A percentile compares a stretch with the other conserved stretches of the same genome.
phyloP scores from a whole-genome alignment of 140 eudicot species.

The Flaveria floridana region DNA sequence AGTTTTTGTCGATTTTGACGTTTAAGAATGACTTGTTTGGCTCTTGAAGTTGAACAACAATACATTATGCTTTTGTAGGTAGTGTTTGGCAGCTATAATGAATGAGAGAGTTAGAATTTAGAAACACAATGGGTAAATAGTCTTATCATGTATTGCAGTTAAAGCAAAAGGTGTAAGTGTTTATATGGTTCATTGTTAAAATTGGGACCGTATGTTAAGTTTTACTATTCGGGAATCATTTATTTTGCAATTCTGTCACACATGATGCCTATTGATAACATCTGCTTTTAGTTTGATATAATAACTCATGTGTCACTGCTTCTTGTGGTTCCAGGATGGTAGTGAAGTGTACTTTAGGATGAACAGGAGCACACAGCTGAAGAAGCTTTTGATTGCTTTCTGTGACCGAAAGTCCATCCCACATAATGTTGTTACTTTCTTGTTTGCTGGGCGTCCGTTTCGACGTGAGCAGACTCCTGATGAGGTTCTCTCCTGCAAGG shows the following conservation, averaged over 20 bases:
- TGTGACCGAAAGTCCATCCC: conserved; percentile 50
- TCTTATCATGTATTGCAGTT: no score
- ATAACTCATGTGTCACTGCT: conserved; percentile 16
- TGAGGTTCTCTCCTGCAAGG: conserved; percentile 33
- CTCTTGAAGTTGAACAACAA: no score
- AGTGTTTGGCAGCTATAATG: no score
- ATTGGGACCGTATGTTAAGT: not conserved
- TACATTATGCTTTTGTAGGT: no score
- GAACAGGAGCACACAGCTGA: conserved; percentile 50
- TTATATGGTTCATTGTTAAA: not conserved
- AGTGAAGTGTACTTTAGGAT: conserved; percentile 50
- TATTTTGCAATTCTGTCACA: not conserved
- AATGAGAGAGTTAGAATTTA: no score
- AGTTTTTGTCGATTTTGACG: not conserved
- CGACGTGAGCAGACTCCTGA: conserved; percentile 52
- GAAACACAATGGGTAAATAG: no score
- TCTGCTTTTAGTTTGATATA: not conserved
- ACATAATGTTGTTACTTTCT: conserved; percentile 44
- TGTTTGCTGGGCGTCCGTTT: conserved; percentile 53
- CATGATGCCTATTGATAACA: not conserved
- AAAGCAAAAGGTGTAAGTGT: not conserved
- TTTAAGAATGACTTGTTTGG: not conserved
- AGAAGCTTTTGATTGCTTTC: conserved; percentile 55
- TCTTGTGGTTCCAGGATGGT: conserved; percentile 41
- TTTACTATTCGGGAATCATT: no score